Evolutionary conservation across 2,329 filamentous ascomycete species (phyloP).

Genomic region (Xylaria sp.): DNA sequence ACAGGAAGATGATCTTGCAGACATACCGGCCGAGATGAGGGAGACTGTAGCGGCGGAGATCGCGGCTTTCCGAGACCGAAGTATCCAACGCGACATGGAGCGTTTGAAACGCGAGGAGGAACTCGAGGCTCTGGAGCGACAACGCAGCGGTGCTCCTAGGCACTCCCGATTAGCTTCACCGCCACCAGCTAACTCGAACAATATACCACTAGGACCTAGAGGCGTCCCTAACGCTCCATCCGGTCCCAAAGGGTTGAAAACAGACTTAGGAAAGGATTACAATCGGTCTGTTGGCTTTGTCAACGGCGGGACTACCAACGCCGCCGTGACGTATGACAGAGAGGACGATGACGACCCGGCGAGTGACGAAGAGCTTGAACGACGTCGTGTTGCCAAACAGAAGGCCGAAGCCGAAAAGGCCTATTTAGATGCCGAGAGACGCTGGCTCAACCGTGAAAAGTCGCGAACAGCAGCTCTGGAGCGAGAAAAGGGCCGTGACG

Average conservation of each 20-base stretch:
- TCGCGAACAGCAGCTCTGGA: constrained; percentile 79
- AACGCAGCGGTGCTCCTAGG: constrained; percentile 60
- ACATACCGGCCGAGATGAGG: constrained; percentile 93
- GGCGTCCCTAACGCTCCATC: constrained; percentile 71
- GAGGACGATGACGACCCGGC: constrained; percentile 87
- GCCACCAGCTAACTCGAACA: constrained; percentile 59
- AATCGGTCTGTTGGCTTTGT: constrained; percentile 64
- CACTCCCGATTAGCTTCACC: constrained; percentile 68
- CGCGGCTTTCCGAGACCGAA: constrained; percentile 86
- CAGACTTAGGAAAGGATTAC: constrained; percentile 45
- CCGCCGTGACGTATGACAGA: constrained; percentile 49
- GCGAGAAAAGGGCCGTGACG: constrained; percentile 75
- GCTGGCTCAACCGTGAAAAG: constrained; percentile 86
- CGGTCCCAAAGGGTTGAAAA: constrained; percentile 54
- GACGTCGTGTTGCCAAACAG: constrained; percentile 63
- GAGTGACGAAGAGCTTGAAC: constrained; percentile 79
- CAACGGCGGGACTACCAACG: constrained; percentile 67
- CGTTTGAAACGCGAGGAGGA: constrained; percentile 85
- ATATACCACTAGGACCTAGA: constrained; percentile 69
- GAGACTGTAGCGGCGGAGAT: constrained; percentile 94
- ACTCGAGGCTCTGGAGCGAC: constrained; percentile 78
- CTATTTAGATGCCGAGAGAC: constrained; percentile 78
- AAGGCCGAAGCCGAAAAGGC: constrained; percentile 71
- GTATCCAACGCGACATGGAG: constrained; percentile 82
- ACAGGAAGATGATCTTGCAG: constrained; percentile 86